These are phyloP conservation scores for Cladosporium sp. DNA, from an alignment of 2,329 filamentous ascomycete species.

Conservation along the genomic window DNA sequence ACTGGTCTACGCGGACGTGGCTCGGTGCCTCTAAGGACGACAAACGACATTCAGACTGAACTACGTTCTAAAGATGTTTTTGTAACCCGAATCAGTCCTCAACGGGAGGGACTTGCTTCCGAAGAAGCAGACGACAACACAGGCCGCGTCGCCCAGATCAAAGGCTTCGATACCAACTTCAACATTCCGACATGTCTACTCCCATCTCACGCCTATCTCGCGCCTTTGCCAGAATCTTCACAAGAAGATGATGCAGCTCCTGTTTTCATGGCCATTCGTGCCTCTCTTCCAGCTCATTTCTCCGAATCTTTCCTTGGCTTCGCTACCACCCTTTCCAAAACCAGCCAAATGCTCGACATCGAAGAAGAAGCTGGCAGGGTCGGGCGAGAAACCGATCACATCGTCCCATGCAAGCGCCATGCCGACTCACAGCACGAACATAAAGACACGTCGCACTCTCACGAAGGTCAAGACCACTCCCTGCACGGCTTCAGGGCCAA, in stretches of 20 bases:
- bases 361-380: background rate
- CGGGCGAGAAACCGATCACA: background rate
- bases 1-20: constrained; percentile 43
- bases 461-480: background rate
- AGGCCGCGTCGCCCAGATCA: background rate
- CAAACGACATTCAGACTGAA: constrained; percentile 40
- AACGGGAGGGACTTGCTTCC: background rate
- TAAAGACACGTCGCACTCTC: background rate
- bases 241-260: constrained; percentile 43
- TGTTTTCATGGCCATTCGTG: constrained; percentile 45
- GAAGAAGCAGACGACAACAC: background rate
- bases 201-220: constrained; percentile 52
- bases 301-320: constrained; percentile 52
- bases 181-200: constrained; percentile 48
- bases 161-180: constrained; percentile 42
- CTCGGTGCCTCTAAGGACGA: constrained; percentile 46
- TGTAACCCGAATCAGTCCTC: background rate
- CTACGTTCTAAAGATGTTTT: background rate
- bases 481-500: background rate
- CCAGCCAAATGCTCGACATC: constrained; percentile 44
- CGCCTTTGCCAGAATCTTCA: constrained; percentile 41
- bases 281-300: constrained; percentile 46
- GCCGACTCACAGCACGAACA: background rate
- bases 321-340: constrained; percentile 53
- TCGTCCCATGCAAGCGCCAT: background rate